Evolutionary conservation across 140 eudicot species (phyloP).

Genomic region (Anethum foeniculum): DNA sequence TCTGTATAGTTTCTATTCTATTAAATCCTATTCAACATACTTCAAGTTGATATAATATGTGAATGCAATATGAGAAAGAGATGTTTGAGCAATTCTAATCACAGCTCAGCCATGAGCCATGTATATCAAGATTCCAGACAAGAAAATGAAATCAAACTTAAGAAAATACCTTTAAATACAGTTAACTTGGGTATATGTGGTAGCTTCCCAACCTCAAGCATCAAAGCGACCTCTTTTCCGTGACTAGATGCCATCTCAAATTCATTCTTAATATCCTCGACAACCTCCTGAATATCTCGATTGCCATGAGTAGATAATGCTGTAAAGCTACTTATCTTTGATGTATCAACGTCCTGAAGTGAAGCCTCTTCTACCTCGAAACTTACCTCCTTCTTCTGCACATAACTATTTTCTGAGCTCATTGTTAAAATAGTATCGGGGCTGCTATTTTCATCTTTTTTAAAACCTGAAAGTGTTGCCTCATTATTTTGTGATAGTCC

Average conservation of each 20-base stretch:
- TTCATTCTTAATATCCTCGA: slow-evolving; percentile 71
- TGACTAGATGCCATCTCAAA: slow-evolving; percentile 64
- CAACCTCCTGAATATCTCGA: slow-evolving; percentile 83
- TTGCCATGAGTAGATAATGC: slow-evolving; percentile 60
- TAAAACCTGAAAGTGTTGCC: slow-evolving; percentile 23
- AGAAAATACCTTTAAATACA: slow-evolving; percentile 49
- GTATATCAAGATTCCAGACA: neutral
- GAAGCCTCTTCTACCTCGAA: slow-evolving; percentile 68
- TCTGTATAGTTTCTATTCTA: neutral
- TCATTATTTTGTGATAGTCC: slow-evolving; percentile 22
- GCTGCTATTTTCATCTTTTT: slow-evolving; percentile 46
- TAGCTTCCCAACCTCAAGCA: slow-evolving; percentile 88
- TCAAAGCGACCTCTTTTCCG: slow-evolving; percentile 79
- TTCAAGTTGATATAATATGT: neutral
- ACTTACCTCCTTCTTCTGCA: slow-evolving; percentile 61
- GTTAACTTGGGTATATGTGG: slow-evolving; percentile 69
- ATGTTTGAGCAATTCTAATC: neutral
- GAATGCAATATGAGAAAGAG: neutral
- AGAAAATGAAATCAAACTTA: slow-evolving; percentile 16
- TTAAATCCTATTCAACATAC: neutral
- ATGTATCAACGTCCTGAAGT: slow-evolving; percentile 54
- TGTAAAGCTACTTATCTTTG: slow-evolving; percentile 58
- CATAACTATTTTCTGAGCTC: slow-evolving; percentile 40
- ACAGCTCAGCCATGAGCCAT: slow-evolving; percentile 16
- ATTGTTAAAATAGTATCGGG: slow-evolving; percentile 39